Base-by-base conservation (phyloP, 352 stramenopile species). In the Phytophthora parvispora region DNA sequence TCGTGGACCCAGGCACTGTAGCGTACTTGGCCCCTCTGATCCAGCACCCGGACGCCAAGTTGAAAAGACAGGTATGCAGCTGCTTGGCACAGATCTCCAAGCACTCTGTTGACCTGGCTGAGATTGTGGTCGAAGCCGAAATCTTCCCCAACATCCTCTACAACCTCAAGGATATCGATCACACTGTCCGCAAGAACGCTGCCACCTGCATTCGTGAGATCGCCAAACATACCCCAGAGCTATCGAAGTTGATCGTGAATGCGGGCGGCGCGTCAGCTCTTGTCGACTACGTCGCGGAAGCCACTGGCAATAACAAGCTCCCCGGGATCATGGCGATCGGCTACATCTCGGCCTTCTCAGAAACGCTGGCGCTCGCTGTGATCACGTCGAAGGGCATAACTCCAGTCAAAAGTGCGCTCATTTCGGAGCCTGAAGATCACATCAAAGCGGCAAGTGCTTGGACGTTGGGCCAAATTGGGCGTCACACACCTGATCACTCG, bases 91-190 rank as follows among this genome's bases (percentile, higher is more conserved):
- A 99, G 72, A 98, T 99, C 53, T 91, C 96, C 53, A 99, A 99
- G 70, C 96, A 99, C 81, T 97, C 84, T 13, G 96, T 99, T 16
- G 96, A 99, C 67, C 83, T 99, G 29, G 96, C 96, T 1, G 96
- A 99, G 72, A 96, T 98, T 38, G 96, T 99, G 16, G 96, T 99
- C 6, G 96, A 99, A 66, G 94, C 96, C 10, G 96, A 99, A 69
- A 97, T 99, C 34, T 99, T 99, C 83, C 96, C 96, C 29, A 98
- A 98, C 67, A 98, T 98, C 47, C 74, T 99, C 20, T 98, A 97
- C 74, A 98, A 92, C 63, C 89, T 99, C 57, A 98, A 98, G 74
- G 96, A 99, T 70, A 95, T 95, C 34, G 96, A 99, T 60, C 78
- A 94, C 50, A 97, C 90, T n/a, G 96, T 99, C 2, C 81, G 94